Evolutionary conservation across 331 rosid species (phyloP).

Genomic region (Malus hybrid): DNA sequence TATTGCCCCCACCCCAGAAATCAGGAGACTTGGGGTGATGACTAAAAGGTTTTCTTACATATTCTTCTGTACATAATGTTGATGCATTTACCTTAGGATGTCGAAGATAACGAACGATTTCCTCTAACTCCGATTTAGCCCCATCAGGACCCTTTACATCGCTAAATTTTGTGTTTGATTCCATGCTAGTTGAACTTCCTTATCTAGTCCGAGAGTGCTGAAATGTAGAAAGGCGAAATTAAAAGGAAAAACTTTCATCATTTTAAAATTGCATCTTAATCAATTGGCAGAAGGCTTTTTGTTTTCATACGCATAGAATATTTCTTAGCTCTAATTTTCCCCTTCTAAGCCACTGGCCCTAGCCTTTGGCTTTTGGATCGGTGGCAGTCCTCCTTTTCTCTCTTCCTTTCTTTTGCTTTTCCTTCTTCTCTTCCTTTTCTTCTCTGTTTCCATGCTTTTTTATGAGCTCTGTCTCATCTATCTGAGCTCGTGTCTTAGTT

Average conservation of each 20-base stretch:
- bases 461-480: no score
- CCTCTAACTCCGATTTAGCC: conserved; percentile 93
- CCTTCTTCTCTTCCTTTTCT: no score
- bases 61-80: neutral
- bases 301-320: no score
- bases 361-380: no score
- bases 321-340: no score
- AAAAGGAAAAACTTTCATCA: conserved; percentile 12
- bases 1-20: neutral
- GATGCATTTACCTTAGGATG: conserved; percentile 61
- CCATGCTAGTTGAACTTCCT: conserved; percentile 67
- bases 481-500: no score
- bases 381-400: no score
- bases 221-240: conserved; percentile 3
- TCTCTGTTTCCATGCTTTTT: no score
- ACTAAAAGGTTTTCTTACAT: neutral
- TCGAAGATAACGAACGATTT: conserved; percentile 83
- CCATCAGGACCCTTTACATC: conserved; percentile 90
- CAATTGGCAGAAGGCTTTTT: neutral
- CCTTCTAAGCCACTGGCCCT: no score
- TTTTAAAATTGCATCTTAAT: conserved; percentile 7
- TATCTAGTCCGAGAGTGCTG: conserved; percentile 61
- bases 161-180: conserved; percentile 59
- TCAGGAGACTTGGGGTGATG: neutral
- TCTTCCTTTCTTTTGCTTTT: no score